Percentiles rank a stretch among this genome's conserved stretches.
Evolutionary conservation across 345 rosid genomes (phyloP).

Genomic region (Psidium guajava): DNA sequence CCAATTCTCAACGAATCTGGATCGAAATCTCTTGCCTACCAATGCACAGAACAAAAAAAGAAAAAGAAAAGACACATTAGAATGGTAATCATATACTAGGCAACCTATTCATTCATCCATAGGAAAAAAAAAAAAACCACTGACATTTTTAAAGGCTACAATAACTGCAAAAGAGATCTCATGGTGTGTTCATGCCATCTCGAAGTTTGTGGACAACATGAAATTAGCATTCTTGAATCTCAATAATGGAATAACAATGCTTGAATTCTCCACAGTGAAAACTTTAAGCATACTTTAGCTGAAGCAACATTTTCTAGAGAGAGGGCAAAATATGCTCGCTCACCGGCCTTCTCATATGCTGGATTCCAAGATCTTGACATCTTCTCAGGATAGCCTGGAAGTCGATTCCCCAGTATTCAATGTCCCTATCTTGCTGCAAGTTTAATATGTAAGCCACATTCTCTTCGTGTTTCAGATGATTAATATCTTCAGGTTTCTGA

Average conservation of each 20-base stretch:
- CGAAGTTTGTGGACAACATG: background rate
- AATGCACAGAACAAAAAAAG: background rate
- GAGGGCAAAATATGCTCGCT: constrained; percentile 8
- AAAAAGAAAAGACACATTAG: background rate
- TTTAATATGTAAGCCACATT: constrained; percentile 80
- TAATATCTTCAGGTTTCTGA: constrained; percentile 75
- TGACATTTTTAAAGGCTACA: background rate
- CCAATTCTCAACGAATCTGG: constrained; percentile 72
- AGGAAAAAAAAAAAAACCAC: background rate
- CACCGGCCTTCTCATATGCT: constrained; percentile 86
- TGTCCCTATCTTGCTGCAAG: constrained; percentile 80
- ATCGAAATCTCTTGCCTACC: constrained; percentile 76
- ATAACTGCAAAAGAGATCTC: background rate
- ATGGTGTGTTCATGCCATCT: background rate
- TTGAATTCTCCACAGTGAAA: background rate
- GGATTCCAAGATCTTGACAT: constrained; percentile 52
- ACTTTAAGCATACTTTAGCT: background rate
- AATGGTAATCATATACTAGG: background rate
- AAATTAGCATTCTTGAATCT: background rate
- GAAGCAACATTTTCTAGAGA: background rate
- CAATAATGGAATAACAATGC: background rate
- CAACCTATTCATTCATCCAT: background rate
- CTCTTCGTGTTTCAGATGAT: constrained; percentile 60
- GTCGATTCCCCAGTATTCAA: constrained; percentile 79
- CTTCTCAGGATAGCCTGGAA: constrained; percentile 37